Evolutionary conservation across 2,329 filamentous ascomycete species (phyloP).

Genomic region (Claviceps cyperi): DNA sequence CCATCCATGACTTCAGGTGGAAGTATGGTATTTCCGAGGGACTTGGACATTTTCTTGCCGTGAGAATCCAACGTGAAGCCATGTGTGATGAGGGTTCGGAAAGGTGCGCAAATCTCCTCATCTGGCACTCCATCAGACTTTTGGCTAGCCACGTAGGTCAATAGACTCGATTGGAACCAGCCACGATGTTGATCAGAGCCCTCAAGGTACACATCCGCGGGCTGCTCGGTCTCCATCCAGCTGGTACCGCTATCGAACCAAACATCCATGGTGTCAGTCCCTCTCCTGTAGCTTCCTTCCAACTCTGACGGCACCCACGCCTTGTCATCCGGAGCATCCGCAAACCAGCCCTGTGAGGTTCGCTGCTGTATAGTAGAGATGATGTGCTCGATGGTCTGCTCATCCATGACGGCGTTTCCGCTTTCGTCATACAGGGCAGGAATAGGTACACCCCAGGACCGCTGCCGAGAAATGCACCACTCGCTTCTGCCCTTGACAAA

Average conservation of each 20-base stretch:
- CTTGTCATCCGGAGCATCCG: constrained; percentile 58
- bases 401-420: constrained; percentile 64
- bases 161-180: constrained; percentile 93
- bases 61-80: constrained; percentile 82
- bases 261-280: constrained; percentile 95
- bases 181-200: constrained; percentile 92
- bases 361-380: constrained; percentile 62
- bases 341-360: constrained; percentile 91
- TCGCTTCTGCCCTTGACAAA: constrained; percentile 82
- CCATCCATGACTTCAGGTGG: constrained; percentile 78
- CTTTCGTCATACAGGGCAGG: constrained; percentile 68
- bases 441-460: constrained; percentile 93
- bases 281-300: constrained; percentile 49
- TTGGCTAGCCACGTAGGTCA: constrained; percentile 66
- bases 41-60: constrained; percentile 99
- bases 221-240: constrained; percentile 51
- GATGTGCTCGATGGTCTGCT: constrained; percentile 70
- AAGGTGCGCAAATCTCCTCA: constrained; percentile 42
- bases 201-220: constrained; percentile 80
- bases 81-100: constrained; percentile 82
- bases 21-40: constrained; percentile 73
- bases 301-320: constrained; percentile 63
- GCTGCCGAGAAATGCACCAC: constrained; percentile 95
- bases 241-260: constrained; percentile 98
- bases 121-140: constrained; percentile 17